Base-by-base conservation (phyloP, 345 rosid species). In the Salix udensis region DNA sequence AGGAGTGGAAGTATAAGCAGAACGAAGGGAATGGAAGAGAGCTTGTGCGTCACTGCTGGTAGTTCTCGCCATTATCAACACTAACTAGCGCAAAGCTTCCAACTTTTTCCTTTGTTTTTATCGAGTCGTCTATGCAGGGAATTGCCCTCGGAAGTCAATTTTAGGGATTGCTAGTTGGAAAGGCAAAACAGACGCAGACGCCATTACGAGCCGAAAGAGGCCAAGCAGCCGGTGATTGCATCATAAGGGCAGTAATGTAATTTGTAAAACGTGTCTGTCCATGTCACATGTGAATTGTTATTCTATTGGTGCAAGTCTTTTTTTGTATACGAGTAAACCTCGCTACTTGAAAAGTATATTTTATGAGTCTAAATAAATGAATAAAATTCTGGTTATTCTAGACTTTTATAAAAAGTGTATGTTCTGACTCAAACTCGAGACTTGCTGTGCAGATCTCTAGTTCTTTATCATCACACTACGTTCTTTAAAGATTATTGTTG, bases 1-100 rank as follows among this genome's bases (percentile, higher is more conserved):
- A 26, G 95, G 94, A 71, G 95, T 92, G 73, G 95, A 90, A 34
- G 85, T 81, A 72, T 92, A 92, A 75, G 97, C 93, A 34, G 97
- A 86, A 28, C 89, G 89, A 76, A 92, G 95, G 65, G 95, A 89
- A 0, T 81, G 90, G 70, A 91, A 85, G 6, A 92, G 92, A 60
- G 92, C 93, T 70, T 86, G 92, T 64, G 97, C 92, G 40, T 90
- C 94, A 74, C 82, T 92, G 76, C 86, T 78, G 0, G 91, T 86
- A 14, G 91, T 83, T 87, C 88, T 85, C 84, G 73, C 95, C 97
- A 92, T 92, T 79, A 36, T 48, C 9, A 24, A 30, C 10, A 26
- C 31, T 31, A n/a, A 18, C 34, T 28, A 10, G 26, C 5, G 62
- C 62, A 8, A n/a, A n/a, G 26, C 62, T 55, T n/a, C 26, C 28